Evolutionary conservation across 176 grass and related monocot species (phyloP).

Genomic region (Otatea glauca): DNA sequence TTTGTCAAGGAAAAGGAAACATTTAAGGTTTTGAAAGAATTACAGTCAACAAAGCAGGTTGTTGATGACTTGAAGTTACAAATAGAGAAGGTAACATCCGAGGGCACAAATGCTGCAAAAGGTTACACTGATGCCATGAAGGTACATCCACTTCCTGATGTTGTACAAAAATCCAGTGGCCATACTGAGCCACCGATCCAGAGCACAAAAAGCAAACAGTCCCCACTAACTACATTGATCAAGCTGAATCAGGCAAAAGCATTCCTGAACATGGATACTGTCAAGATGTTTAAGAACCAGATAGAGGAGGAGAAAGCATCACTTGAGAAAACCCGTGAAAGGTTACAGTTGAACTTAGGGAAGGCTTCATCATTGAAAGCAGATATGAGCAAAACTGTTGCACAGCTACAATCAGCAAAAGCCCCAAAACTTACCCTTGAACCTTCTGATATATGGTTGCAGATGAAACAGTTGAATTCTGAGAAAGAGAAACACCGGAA

Average conservation of each 20-base stretch:
- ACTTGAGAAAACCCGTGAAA: conserved; percentile 76
- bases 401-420: conserved; percentile 53
- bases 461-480: conserved; percentile 65
- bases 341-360: conserved; percentile 50
- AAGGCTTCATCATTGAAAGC: conserved; percentile 58
- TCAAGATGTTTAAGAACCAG: conserved; percentile 60
- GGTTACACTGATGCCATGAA: neutral
- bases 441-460: conserved; percentile 64
- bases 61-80: conserved; percentile 70
- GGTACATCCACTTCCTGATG: conserved; percentile 35
- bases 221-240: conserved; percentile 65
- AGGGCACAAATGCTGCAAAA: conserved; percentile 27
- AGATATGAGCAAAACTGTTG: conserved; percentile 57
- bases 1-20: conserved; percentile 94
- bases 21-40: conserved; percentile 81
- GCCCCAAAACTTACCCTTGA: conserved; percentile 38
- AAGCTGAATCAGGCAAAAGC: conserved; percentile 86
- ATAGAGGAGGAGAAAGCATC: conserved; percentile 73
- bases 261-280: conserved; percentile 71
- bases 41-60: conserved; percentile 73
- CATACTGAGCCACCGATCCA: conserved; percentile 34
- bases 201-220: conserved; percentile 44
- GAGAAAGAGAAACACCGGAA: conserved; percentile 67
- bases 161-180: conserved; percentile 36
- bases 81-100: conserved; percentile 54